Conservation (phyloP, 345 rosid species). For the Camelina laxa region DNA sequence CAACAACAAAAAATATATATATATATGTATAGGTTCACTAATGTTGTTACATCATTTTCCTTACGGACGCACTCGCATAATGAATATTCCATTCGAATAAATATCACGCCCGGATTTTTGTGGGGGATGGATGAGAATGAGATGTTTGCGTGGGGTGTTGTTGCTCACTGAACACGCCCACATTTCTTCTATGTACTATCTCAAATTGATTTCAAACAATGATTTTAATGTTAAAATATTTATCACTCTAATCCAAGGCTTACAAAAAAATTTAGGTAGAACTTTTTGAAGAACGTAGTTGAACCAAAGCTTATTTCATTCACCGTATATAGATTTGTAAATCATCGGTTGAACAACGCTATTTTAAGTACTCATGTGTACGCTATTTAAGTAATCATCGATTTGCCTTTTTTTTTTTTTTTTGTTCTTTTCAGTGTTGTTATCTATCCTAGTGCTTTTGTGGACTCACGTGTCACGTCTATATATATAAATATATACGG, state of each 20-base stretch:
- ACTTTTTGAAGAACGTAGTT: not conserved
- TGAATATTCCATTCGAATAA: slow-evolving; percentile 36
- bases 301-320: not conserved
- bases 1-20: no score
- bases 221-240: not conserved
- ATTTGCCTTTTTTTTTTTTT: no score
- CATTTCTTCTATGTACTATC: not conserved
- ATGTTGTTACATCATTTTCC: slow-evolving; percentile 39
- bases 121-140: slow-evolving; percentile 37
- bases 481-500: not conserved
- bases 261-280: not conserved
- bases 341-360: not conserved
- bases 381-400: no score
- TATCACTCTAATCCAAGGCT: not conserved
- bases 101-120: slow-evolving; percentile 32
- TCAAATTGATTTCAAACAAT: not conserved
- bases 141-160: slow-evolving; percentile 15
- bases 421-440: not conserved
- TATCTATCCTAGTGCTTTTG: not conserved
- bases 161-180: not conserved
- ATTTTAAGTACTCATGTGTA: not conserved
- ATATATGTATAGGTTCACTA: slow-evolving; percentile 25
- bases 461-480: slow-evolving; percentile 2
- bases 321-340: not conserved
- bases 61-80: slow-evolving; percentile 39